These are phyloP conservation scores for Paecilomyces formosus DNA, from an alignment of 2,329 filamentous ascomycete genomes.

Conservation along the genomic window DNA sequence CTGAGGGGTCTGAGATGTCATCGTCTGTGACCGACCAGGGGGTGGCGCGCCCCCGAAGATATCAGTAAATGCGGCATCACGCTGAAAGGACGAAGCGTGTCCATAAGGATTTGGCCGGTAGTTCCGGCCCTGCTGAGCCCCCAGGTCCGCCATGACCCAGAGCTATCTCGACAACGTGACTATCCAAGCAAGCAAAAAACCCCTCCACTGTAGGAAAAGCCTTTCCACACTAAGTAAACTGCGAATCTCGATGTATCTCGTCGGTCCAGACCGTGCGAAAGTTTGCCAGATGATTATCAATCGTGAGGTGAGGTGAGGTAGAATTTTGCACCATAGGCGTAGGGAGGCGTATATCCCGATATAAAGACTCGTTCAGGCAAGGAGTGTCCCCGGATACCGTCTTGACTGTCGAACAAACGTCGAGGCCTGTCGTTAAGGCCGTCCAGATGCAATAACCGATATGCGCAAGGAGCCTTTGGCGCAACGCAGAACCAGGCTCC, in stretches of 20 bases:
- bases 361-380: slow-evolving; percentile 7
- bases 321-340: background rate
- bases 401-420: slow-evolving; percentile 13
- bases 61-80: slow-evolving; percentile 91
- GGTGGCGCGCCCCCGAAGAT: slow-evolving; percentile 88
- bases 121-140: slow-evolving; percentile 54
- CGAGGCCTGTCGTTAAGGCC: slow-evolving; percentile 11
- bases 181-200: background rate
- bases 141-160: slow-evolving; percentile 55
- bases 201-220: background rate
- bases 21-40: slow-evolving; percentile 85
- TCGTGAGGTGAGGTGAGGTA: background rate
- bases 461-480: slow-evolving; percentile 34
- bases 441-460: slow-evolving; percentile 17
- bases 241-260: background rate
- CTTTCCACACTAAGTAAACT: background rate
- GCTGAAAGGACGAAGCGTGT: slow-evolving; percentile 54
- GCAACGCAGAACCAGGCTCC: slow-evolving; percentile 31
- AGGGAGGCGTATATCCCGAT: background rate
- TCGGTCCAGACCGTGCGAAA: background rate
- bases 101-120: slow-evolving; percentile 48
- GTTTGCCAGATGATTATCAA: background rate
- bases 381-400: slow-evolving; percentile 21
- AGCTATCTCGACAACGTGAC: background rate
- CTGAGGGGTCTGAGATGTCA: slow-evolving; percentile 70